Conservation (phyloP, 352 stramenopile species). For the Plasmopara halstedii region DNA sequence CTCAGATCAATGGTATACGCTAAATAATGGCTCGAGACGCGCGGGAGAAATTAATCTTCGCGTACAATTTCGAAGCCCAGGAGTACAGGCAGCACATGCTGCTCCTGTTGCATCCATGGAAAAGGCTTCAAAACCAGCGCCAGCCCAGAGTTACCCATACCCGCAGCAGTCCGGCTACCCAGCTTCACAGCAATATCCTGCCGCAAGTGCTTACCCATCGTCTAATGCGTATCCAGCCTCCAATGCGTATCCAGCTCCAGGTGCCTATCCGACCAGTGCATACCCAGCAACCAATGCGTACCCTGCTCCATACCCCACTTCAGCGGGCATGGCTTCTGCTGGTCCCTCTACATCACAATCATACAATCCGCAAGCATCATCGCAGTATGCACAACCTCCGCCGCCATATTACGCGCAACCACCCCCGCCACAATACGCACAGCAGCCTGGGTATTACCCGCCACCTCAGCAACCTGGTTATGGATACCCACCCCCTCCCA, state of each 20-base stretch:
- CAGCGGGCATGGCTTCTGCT: slow-evolving; percentile 8
- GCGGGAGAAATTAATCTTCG: slow-evolving; percentile 79
- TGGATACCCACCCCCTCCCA: slow-evolving; percentile 17
- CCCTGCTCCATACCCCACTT: slow-evolving; percentile 7
- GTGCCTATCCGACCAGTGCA: slow-evolving; percentile 5
- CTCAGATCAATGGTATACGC: slow-evolving; percentile 73
- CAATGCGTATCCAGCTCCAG: slow-evolving; percentile 8
- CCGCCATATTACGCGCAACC: slow-evolving; percentile 24
- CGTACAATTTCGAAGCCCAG: slow-evolving; percentile 49
- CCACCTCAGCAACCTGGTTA: slow-evolving; percentile 17
- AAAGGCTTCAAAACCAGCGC: slow-evolving; percentile 18
- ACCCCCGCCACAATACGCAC: slow-evolving; percentile 18
- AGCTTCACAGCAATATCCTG: slow-evolving; percentile 8
- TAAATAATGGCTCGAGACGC: slow-evolving; percentile 54
- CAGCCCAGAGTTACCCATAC: slow-evolving; percentile 25
- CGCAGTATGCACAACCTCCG: slow-evolving; percentile 23
- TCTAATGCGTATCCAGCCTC: slow-evolving; percentile 5
- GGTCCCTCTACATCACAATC: slow-evolving; percentile 18
- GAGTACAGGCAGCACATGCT: slow-evolving; percentile 7
- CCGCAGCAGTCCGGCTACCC: slow-evolving; percentile 24
- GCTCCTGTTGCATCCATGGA: slow-evolving; percentile 7
- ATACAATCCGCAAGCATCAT: slow-evolving; percentile 34
- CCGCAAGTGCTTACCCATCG: slow-evolving; percentile 10
- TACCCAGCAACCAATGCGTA: slow-evolving; percentile 14
- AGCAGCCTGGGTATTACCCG: slow-evolving; percentile 31